Conservation (phyloP, 1,284 basidiomycete species). For the Trichosporon sp. region DNA sequence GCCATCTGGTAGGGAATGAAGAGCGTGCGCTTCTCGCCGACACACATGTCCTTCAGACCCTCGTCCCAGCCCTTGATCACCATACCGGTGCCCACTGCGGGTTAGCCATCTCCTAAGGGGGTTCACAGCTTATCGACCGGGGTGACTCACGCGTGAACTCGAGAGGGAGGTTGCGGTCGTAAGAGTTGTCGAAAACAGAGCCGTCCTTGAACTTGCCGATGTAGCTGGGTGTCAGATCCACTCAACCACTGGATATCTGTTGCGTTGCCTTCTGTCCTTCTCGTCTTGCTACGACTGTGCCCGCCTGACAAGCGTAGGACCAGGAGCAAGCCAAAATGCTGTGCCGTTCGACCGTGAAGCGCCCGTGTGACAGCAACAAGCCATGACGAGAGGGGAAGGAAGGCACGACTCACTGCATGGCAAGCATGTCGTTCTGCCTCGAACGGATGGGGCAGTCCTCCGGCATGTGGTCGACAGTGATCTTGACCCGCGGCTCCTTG, state of each 20-base stretch:
- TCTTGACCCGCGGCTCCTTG: conserved; percentile 36
- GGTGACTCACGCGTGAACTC: conserved; percentile 56
- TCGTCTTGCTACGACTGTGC: background rate
- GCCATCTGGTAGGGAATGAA: conserved; percentile 76
- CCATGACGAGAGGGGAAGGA: background rate
- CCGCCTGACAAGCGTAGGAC: too few species aligned
- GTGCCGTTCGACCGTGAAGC: background rate
- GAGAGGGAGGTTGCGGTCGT: conserved; percentile 61
- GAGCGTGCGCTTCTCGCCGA: conserved; percentile 86
- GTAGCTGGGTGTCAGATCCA: conserved; percentile 50
- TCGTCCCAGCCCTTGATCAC: conserved; percentile 61
- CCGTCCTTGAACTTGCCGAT: conserved; percentile 60
- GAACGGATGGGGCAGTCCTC: conserved; percentile 59
- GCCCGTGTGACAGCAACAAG: background rate
- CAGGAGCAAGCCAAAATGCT: background rate
- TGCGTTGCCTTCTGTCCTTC: background rate
- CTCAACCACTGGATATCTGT: too few species aligned
- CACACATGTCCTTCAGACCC: conserved; percentile 71
- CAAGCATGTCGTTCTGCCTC: conserved; percentile 59
- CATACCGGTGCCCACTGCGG: conserved; percentile 60
- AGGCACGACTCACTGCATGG: conserved; percentile 56
- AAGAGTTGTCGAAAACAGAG: conserved; percentile 61
- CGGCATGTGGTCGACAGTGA: conserved; percentile 57
- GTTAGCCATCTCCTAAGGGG: background rate
- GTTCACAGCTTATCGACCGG: too few species aligned